Evolutionary conservation across 148 eudicot species (phyloP).

Genomic region (Simmondsia chinensis): DNA sequence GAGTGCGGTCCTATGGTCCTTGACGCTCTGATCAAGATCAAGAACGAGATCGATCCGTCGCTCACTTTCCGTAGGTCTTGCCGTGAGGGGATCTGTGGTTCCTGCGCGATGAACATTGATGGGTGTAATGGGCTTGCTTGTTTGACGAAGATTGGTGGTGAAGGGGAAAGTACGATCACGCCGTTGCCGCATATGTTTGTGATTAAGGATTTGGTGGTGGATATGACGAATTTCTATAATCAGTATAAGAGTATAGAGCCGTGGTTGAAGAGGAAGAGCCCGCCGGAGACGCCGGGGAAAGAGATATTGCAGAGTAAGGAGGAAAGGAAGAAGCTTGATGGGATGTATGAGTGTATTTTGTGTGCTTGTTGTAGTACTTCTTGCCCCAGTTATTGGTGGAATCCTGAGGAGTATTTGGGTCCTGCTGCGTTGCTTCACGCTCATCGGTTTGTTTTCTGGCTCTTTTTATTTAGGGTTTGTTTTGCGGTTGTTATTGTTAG

Average conservation of each 20-base stretch:
- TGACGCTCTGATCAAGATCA: slow-evolving; percentile 91
- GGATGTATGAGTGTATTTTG: slow-evolving; percentile 95
- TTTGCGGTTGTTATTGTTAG: background rate
- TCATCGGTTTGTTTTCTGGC: slow-evolving; percentile 40
- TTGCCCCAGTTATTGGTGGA: slow-evolving; percentile 99
- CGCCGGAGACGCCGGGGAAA: slow-evolving; percentile 41
- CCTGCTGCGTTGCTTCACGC: slow-evolving; percentile 98
- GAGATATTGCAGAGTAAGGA: slow-evolving; percentile 75
- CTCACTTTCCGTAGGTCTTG: slow-evolving; percentile 93
- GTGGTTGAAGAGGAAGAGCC: slow-evolving; percentile 87
- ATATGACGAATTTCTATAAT: slow-evolving; percentile 90
- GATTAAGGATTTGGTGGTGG: slow-evolving; percentile 93
- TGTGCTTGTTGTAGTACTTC: slow-evolving; percentile 96
- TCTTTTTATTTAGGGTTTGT: background rate
- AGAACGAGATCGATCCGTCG: slow-evolving; percentile 84
- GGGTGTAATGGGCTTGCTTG: slow-evolving; percentile 92
- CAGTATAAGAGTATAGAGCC: slow-evolving; percentile 99
- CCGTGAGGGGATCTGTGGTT: slow-evolving; percentile 92
- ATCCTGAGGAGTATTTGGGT: slow-evolving; percentile 87
- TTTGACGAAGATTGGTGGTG: slow-evolving; percentile 50
- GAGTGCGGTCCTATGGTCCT: slow-evolving; percentile 95
- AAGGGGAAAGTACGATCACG: slow-evolving; percentile 29
- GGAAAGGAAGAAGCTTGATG: slow-evolving; percentile 91
- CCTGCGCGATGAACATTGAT: slow-evolving; percentile 97
- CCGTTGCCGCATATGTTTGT: slow-evolving; percentile 98